Base-by-base conservation (phyloP, 2,329 filamentous ascomycete genomes). In the Botryotinia narcissicola region DNA sequence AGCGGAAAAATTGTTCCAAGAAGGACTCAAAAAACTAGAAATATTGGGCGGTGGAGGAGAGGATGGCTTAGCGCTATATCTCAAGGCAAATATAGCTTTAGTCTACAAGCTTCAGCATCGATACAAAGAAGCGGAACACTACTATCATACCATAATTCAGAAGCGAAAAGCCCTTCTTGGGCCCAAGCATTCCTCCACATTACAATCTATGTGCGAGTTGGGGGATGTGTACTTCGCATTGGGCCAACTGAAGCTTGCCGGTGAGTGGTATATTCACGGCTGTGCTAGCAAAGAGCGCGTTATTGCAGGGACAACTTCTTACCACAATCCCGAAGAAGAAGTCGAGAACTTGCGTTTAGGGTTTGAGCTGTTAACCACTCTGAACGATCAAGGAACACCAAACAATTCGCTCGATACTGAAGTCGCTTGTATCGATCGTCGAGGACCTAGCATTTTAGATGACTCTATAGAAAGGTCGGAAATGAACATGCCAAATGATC, bases 121-220 rank as follows among this genome's bases (percentile, higher is more conserved):
- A 44, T 54, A 63, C 20, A 16, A 64, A 63, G 60, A 63, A n/a
- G 59, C 70, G 4, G 44, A 63, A 14, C 40, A 18, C 3, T 60
- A 4, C 14, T 71, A 71, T 40, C 32, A 51, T 18, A 20, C 29
- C 9, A 25, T 71, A 12, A 37, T 71, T 9, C 48, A 62, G n/a
- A 54, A 59, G 48, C 42, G 63, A 35, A 69, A 74, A 51, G 59
- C 44, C 35, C 42, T 51, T 20, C 60, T 71, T 32, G 74, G 74
- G 22, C 7, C 18, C 10, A 60, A 72, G 25, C 71, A 72, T 16
- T 68, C 71, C 14, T 44, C 35, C 12, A 71, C 72, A 29, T 51
- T 73, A 18, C 71, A 68, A 35, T 57, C 46, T 25, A 72, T 72
- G 62, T 67, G 63, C 32, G 71, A 68, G 62, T n/a, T 72, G n/a